Conservation (phyloP, 1,284 basidiomycete species). For the Trametes hirsuta region DNA sequence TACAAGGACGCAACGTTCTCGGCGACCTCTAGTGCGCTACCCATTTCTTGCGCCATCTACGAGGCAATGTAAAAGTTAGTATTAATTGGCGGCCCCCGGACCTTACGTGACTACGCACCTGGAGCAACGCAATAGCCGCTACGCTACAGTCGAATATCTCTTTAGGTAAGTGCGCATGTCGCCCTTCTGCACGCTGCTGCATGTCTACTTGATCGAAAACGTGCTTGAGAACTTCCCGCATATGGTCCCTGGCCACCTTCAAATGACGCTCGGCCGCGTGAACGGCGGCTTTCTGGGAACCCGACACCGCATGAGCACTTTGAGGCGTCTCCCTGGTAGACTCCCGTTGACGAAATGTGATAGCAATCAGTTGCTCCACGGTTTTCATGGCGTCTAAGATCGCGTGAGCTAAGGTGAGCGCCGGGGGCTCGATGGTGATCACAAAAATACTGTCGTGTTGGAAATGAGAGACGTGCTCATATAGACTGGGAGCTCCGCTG, state of each 20-base stretch:
- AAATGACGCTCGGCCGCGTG: slow-evolving; percentile 35
- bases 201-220: slow-evolving; percentile 40
- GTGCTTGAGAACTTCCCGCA: slow-evolving; percentile 37
- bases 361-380: slow-evolving; percentile 39
- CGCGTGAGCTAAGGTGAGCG: slow-evolving; percentile 39
- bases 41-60: slow-evolving; percentile 51
- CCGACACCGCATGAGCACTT: slow-evolving; percentile 22
- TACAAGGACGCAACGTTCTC: slow-evolving; percentile 40
- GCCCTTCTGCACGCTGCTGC: slow-evolving; percentile 31
- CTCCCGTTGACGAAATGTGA: slow-evolving; percentile 37
- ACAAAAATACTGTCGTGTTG: slow-evolving; percentile 25
- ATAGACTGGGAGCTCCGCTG: slow-evolving; percentile 9
- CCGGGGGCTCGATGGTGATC: slow-evolving; percentile 36
- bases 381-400: slow-evolving; percentile 41
- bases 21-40: slow-evolving; percentile 40
- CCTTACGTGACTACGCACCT: slow-evolving; percentile 36
- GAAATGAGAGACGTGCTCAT: slow-evolving; percentile 10
- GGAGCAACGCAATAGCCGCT: slow-evolving; percentile 48
- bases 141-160: slow-evolving; percentile 44
- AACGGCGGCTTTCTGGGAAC: slow-evolving; percentile 35
- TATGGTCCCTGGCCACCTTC: slow-evolving; percentile 35
- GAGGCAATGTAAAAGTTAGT: not conserved
- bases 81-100: not conserved
- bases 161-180: slow-evolving; percentile 31
- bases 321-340: slow-evolving; percentile 7